A percentile compares a stretch with the other conserved stretches of the same genome.
Conservation (phyloP, 495 filamentous ascomycete species). For the Ramalina intermedia region DNA sequence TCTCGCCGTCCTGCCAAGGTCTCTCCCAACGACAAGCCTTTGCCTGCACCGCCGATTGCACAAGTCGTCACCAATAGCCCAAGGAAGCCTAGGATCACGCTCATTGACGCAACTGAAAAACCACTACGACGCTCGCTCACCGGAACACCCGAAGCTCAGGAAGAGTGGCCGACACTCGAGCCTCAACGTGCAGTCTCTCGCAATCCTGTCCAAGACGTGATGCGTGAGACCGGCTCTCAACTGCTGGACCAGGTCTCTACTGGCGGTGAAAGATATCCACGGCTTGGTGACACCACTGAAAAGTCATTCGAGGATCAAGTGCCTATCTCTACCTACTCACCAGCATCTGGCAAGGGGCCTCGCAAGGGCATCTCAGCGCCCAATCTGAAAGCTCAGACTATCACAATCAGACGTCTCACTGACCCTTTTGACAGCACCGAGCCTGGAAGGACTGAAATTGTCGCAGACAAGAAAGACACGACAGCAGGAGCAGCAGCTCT, state of each 20-base stretch:
- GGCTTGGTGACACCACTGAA: constrained; percentile 3
- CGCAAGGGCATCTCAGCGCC: not conserved
- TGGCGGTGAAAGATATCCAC: constrained; percentile 5
- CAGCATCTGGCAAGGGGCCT: not conserved
- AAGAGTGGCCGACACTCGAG: constrained; percentile 17
- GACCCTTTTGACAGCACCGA: constrained; percentile 6
- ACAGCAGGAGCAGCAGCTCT: constrained; percentile 1
- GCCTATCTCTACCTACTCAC: constrained; percentile 10
- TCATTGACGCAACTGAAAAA: constrained; percentile 18
- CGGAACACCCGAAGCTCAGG: not conserved
- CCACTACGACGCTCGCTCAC: constrained; percentile 12
- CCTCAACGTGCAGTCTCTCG: constrained; percentile 6
- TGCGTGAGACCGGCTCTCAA: constrained; percentile 6
- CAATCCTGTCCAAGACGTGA: constrained; percentile 8
- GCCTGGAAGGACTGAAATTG: not conserved
- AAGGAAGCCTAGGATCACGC: constrained; percentile 5
- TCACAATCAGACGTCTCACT: not conserved
- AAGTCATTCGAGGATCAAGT: constrained; percentile 1
- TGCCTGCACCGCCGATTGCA: constrained; percentile 15
- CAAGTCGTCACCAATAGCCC: constrained; percentile 1
- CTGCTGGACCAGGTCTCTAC: constrained; percentile 2
- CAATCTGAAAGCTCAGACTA: not conserved
- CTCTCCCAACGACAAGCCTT: constrained; percentile 13
- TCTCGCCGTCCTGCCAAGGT: not conserved
- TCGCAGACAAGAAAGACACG: not conserved